Conservation (phyloP, 179 eudicot species). For the Nepenthes alata region DNA sequence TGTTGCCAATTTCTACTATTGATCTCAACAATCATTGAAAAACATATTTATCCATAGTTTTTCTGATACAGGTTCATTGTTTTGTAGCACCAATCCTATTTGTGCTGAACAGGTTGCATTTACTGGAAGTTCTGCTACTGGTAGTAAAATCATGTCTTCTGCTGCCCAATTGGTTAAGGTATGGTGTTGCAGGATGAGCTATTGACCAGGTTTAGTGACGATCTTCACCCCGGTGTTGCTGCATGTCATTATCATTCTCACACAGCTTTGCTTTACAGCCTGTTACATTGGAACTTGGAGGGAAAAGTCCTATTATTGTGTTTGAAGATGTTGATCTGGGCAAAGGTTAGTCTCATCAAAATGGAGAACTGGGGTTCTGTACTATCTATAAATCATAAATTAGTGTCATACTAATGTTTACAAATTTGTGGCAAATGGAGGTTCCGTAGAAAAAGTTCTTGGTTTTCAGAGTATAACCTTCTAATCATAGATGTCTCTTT, state of each 20-base stretch:
- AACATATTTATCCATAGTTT: no score
- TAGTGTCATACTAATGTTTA: no score
- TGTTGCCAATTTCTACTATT: no score
- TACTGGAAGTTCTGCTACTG: constrained; percentile 89
- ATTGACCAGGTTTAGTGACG: neutral
- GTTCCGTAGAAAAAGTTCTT: neutral
- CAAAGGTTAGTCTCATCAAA: constrained; percentile 49
- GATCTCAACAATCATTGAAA: no score
- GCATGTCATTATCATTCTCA: constrained; percentile 7
- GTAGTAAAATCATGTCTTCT: constrained; percentile 87
- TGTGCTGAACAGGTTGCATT: constrained; percentile 63
- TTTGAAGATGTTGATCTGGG: constrained; percentile 96
- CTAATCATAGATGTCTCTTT: neutral
- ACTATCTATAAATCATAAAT: neutral
- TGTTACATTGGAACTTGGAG: constrained; percentile 92
- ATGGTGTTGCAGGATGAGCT: constrained; percentile 6
- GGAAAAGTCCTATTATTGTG: constrained; percentile 91
- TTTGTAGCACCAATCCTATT: neutral
- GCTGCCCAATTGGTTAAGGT: constrained; percentile 88
- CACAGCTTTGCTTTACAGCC: constrained; percentile 48
- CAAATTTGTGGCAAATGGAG: neutral
- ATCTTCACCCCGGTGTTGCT: neutral
- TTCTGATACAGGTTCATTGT: neutral
- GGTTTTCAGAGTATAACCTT: neutral
- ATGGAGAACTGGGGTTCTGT: neutral